Evolutionary conservation across 177 flowering plant genomes (phyloP).

Genomic region (Vitis hybrid): DNA sequence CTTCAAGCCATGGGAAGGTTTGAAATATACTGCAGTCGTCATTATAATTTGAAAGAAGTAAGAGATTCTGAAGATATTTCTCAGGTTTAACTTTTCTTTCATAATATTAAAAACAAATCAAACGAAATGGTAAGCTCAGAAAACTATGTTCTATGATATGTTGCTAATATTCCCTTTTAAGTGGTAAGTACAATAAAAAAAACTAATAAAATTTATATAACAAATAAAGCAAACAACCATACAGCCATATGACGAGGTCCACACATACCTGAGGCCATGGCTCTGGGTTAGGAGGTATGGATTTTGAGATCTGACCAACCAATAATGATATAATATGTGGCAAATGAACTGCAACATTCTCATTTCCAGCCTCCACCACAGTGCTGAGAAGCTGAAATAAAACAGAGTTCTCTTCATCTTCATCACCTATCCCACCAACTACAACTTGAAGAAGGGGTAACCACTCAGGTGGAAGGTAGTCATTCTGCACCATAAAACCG

Average conservation of each 20-base stretch:
- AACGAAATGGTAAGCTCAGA: background rate
- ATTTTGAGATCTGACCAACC: conserved; percentile 43
- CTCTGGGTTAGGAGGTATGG: conserved; percentile 47
- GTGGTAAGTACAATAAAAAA: background rate
- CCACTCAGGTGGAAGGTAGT: conserved; percentile 80
- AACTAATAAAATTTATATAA: background rate
- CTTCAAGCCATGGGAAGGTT: too few relatives aligned
- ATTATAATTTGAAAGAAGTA: too few relatives aligned
- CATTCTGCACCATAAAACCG: conserved; percentile 48
- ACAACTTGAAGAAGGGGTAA: conserved; percentile 66
- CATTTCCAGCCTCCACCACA: conserved; percentile 60
- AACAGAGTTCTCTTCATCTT: conserved; percentile 52
- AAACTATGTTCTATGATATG: background rate
- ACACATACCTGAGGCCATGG: conserved; percentile 76
- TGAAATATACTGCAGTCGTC: too few relatives aligned
- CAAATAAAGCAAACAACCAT: background rate
- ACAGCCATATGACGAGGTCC: background rate
- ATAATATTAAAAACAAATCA: background rate
- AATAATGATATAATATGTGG: conserved; percentile 49
- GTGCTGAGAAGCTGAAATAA: conserved; percentile 63
- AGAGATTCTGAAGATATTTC: too few relatives aligned
- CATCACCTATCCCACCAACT: conserved; percentile 40
- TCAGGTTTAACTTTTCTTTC: too few relatives aligned
- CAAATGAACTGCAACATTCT: conserved; percentile 55
- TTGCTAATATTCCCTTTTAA: background rate